Base-by-base conservation (phyloP, 2,329 filamentous ascomycete genomes). In the Westerdykella ornata region DNA sequence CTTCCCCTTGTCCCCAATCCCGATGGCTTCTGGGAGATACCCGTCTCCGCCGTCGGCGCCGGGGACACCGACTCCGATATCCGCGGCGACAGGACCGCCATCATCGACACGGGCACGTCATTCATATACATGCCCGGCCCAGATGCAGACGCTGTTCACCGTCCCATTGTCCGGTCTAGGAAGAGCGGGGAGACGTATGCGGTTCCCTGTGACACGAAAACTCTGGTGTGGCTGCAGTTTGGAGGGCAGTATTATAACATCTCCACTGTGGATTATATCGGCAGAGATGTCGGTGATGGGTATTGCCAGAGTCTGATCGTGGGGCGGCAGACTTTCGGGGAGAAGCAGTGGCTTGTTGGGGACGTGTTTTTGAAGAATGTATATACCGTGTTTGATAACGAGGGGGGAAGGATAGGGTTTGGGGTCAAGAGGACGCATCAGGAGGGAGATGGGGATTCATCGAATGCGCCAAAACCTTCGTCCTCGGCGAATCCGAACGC, bases 301-400 rank as follows among this genome's bases (percentile, higher is more conserved):
- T 58, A 61, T 13, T 80, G 77, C 48, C 52, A 78, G 14, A 89
- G 85, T 61, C 88, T 85, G 53, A 77, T 94, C 28, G 82, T 88
- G 39, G 85, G 84, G 1, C 74, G 80, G 18, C 76, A 83, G 58
- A 78, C 85, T 12, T 81, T 87, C 35, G 67, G 72, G 1, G 72
- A 53, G 54, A 60, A 68, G 26, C 67, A 80, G 19, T 94, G 88
- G 87, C 72, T 95, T n/a, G 66, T 94, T 1, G 88, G 88, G 2
- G 88, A 88, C 51, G 78, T 84, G 1, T 94, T 94, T 54, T 68
- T 95, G 46, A 94, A 94, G 70, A 94, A 94, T 53, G 88, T 94
- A 13, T 94, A 94, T 60, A 73, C 80, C 1, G 82, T 92, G 17
- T 94, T 94, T 60, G 88, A 95, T 62, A 78, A 78, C 39, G 87